Conservation (phyloP, 1,284 basidiomycete species). For the Gymnopus androsaceus region DNA sequence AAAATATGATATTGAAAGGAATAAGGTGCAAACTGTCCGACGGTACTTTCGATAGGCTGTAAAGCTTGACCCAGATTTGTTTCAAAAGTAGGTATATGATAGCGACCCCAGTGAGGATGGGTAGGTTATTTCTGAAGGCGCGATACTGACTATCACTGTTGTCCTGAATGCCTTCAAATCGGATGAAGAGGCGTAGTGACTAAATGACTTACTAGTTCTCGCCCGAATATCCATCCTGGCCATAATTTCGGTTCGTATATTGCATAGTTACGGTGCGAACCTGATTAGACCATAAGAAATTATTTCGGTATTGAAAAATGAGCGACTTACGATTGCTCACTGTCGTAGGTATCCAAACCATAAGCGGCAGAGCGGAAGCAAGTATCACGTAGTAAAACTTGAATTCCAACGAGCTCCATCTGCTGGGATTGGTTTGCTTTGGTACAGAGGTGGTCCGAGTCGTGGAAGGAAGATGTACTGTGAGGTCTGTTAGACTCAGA, state of each 20-base stretch:
- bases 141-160: conserved; percentile 87
- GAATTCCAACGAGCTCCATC: conserved; percentile 89
- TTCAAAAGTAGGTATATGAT: conserved; percentile 49
- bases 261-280: conserved; percentile 73
- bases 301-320: conserved; percentile 8
- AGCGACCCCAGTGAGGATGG: conserved; percentile 57
- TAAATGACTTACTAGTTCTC: conserved; percentile 56
- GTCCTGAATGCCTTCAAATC: conserved; percentile 52
- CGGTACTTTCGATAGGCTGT: conserved; percentile 14
- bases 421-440: conserved; percentile 35
- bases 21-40: conserved; percentile 44
- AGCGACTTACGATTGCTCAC: conserved; percentile 71
- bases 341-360: conserved; percentile 81
- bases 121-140: conserved; percentile 76
- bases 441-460: conserved; percentile 30
- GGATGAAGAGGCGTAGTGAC: background rate
- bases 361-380: conserved; percentile 66
- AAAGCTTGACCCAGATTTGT: conserved; percentile 40
- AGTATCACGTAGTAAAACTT: conserved; percentile 73
- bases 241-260: conserved; percentile 64
- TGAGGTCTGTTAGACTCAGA: conserved; percentile 35
- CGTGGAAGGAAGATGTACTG: conserved; percentile 49
- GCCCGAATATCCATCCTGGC: conserved; percentile 68
- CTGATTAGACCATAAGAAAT: conserved; percentile 39
- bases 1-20: conserved; percentile 63